Evolutionary conservation across 2,329 filamentous ascomycete genomes (phyloP).

Genomic region (Verticillium tricorpus): DNA sequence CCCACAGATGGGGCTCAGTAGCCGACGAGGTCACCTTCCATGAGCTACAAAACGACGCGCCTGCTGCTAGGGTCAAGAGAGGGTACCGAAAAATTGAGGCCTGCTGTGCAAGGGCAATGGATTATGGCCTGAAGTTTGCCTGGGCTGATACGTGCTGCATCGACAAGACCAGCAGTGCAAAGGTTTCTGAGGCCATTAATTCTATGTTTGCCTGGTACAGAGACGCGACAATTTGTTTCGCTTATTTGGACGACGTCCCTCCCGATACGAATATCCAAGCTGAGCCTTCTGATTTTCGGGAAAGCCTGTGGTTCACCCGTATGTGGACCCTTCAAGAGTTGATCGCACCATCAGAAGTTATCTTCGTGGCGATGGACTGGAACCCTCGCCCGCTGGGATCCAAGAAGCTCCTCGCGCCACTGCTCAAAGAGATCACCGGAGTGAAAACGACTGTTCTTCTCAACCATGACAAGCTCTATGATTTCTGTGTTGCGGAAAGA

Average conservation of each 20-base stretch:
- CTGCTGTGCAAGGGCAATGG: conserved; percentile 8
- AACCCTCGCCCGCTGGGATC: conserved; percentile 15
- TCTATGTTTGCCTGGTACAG: conserved; percentile 16
- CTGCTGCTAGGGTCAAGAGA: background rate
- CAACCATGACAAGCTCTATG: conserved; percentile 3
- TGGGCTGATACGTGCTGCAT: conserved; percentile 22
- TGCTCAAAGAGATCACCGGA: conserved; percentile 1
- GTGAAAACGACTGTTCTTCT: background rate
- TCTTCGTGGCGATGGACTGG: background rate
- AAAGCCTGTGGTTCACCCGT: background rate
- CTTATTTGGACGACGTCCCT: conserved; percentile 14
- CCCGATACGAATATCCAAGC: background rate
- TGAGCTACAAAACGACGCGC: conserved; percentile 13
- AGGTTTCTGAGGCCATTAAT: conserved; percentile 17
- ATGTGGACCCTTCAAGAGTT: background rate
- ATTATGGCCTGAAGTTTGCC: conserved; percentile 9
- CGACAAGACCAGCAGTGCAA: conserved; percentile 15
- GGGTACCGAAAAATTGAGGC: conserved; percentile 14
- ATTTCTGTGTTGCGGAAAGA: conserved; percentile 6
- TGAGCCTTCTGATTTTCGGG: background rate
- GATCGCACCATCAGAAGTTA: background rate
- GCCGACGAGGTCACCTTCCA: conserved; percentile 19
- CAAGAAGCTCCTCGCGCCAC: conserved; percentile 9
- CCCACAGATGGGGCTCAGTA: conserved; percentile 21
- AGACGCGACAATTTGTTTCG: conserved; percentile 13